phyloP scores from a whole-genome alignment of 208 protist species.

The Trichomonas tenax region DNA sequence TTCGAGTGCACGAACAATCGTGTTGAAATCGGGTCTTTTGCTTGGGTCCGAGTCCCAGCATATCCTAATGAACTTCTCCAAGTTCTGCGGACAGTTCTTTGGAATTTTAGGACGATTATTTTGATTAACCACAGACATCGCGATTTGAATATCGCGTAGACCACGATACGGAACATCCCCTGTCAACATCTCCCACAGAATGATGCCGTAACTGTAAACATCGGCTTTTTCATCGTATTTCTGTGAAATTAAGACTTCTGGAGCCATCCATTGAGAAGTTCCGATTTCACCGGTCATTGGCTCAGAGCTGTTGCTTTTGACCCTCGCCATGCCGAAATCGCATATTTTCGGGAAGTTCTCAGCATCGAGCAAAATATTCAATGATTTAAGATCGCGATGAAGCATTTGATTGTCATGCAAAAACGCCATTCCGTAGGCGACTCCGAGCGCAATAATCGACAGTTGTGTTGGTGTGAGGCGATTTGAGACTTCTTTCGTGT shows the following conservation, averaged over 20 bases:
- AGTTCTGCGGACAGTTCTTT: not conserved
- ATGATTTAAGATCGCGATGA: conserved; percentile 23
- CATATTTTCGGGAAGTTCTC: not conserved
- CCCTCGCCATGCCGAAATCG: not conserved
- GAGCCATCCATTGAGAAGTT: conserved; percentile 14
- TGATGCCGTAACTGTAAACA: conserved; percentile 19
- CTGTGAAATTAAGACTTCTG: not conserved
- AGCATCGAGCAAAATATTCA: conserved; percentile 1
- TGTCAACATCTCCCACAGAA: conserved; percentile 17
- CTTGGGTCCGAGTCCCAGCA: not conserved
- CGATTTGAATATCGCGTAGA: not conserved
- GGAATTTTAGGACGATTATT: not conserved
- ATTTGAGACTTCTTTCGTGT: not conserved
- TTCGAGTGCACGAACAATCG: not conserved
- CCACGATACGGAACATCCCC: not conserved
- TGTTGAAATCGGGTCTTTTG: not conserved
- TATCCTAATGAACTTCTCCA: not conserved
- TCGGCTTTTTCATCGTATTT: conserved; percentile 19
- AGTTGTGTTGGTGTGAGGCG: not conserved
- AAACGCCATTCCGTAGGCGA: not conserved
- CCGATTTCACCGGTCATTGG: not conserved
- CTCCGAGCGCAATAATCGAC: not conserved
- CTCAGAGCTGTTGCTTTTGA: not conserved
- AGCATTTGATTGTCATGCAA: not conserved
- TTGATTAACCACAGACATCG: not conserved